Evolutionary conservation across 768 basidiomycete species (phyloP).

Genomic region (Cubamyces sp.): DNA sequence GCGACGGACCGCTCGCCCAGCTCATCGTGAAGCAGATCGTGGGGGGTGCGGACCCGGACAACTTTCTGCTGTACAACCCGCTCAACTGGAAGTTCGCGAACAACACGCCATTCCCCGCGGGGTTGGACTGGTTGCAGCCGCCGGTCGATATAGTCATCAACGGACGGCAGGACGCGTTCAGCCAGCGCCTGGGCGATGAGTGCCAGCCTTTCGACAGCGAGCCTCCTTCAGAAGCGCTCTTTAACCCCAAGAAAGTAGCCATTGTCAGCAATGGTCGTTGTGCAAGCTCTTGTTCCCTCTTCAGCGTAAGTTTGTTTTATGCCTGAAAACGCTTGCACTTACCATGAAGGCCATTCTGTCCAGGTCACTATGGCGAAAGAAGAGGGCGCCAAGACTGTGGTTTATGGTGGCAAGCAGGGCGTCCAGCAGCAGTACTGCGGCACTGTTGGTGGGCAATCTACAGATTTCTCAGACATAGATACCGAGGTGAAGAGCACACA

Average conservation of each 20-base stretch:
- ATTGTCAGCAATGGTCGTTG: slow-evolving; percentile 58
- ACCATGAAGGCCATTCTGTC: too few relatives aligned
- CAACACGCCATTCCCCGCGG: slow-evolving; percentile 44
- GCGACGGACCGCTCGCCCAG: slow-evolving; percentile 53
- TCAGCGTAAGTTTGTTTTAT: slow-evolving; percentile 30
- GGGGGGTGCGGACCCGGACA: slow-evolving; percentile 47
- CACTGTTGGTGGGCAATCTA: slow-evolving; percentile 65
- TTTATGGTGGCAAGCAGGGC: slow-evolving; percentile 54
- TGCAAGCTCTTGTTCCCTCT: slow-evolving; percentile 35
- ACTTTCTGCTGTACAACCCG: slow-evolving; percentile 52
- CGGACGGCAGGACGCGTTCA: slow-evolving; percentile 53
- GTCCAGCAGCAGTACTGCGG: slow-evolving; percentile 61
- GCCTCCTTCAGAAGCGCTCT: slow-evolving; percentile 50
- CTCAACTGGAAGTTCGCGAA: slow-evolving; percentile 52
- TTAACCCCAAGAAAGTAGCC: slow-evolving; percentile 51
- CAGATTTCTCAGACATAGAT: slow-evolving; percentile 60
- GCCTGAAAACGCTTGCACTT: neutral
- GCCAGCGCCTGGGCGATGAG: slow-evolving; percentile 43
- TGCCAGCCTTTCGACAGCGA: slow-evolving; percentile 40
- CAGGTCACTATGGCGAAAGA: slow-evolving; percentile 64
- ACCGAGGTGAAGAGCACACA: slow-evolving; percentile 61
- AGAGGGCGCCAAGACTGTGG: slow-evolving; percentile 59
- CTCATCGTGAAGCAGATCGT: slow-evolving; percentile 51
- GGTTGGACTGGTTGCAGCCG: slow-evolving; percentile 52
- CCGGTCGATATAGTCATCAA: slow-evolving; percentile 49